A percentile compares a stretch with the other conserved stretches of the same genome.
These are phyloP conservation scores for Filobasidium uniguttulatum DNA, from an alignment of 1,284 basidiomycete species.

Conservation along the genomic window DNA sequence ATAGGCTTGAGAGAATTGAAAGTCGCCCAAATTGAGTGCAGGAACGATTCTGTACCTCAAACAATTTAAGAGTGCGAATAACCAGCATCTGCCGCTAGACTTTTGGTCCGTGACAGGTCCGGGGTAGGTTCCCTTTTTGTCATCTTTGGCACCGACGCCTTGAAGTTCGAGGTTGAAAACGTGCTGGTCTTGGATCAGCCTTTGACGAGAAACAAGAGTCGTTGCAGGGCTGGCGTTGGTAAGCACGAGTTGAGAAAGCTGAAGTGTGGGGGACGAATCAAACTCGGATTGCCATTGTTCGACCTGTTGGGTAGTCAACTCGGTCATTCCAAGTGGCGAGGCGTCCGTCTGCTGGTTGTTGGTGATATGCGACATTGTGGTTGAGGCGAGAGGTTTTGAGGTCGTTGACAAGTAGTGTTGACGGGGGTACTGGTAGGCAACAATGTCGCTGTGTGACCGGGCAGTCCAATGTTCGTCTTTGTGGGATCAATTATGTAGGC, in stretches of 20 bases:
- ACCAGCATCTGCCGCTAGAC: slow-evolving; percentile 76
- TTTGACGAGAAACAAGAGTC: slow-evolving; percentile 52
- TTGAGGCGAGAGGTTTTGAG: too few relatives aligned
- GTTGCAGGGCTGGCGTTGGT: slow-evolving; percentile 56
- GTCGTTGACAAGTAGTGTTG: too few relatives aligned
- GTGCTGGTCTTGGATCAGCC: slow-evolving; percentile 55
- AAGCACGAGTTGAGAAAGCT: slow-evolving; percentile 67
- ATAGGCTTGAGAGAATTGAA: slow-evolving; percentile 77
- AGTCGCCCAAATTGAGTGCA: slow-evolving; percentile 68
- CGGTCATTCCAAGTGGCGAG: too few relatives aligned
- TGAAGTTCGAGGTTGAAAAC: slow-evolving; percentile 66
- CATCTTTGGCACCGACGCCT: slow-evolving; percentile 43
- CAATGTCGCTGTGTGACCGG: too few relatives aligned
- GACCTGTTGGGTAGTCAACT: too few relatives aligned
- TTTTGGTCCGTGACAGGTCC: slow-evolving; percentile 78
- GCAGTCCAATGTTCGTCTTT: too few relatives aligned
- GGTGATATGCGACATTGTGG: too few relatives aligned
- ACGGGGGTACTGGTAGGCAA: too few relatives aligned
- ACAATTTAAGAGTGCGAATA: slow-evolving; percentile 77
- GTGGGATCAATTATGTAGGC: too few relatives aligned
- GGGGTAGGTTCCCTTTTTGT: slow-evolving; percentile 34
- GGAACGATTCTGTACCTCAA: slow-evolving; percentile 72
- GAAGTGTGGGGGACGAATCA: slow-evolving; percentile 46
- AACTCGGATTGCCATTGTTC: too few relatives aligned
- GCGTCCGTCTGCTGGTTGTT: too few relatives aligned